Conservation (phyloP, 78 protist genomes). For the Cavenderia fasciculata region DNA sequence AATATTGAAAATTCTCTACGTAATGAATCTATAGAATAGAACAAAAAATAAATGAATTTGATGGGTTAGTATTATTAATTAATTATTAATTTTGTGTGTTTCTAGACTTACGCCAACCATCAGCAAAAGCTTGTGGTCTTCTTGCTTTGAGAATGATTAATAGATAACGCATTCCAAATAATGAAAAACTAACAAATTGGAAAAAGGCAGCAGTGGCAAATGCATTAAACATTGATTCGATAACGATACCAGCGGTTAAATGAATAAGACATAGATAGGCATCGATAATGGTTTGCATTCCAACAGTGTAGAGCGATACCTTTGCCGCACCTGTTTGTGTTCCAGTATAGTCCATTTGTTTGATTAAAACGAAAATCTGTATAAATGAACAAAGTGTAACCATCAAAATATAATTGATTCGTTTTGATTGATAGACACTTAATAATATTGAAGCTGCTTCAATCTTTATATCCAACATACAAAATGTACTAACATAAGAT, state of each 20-base stretch:
- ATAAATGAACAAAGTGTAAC: slow-evolving; percentile 43
- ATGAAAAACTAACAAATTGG: slow-evolving; percentile 81
- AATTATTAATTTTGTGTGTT: not conserved
- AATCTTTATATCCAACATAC: slow-evolving; percentile 1
- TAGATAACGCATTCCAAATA: slow-evolving; percentile 87
- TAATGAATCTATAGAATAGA: slow-evolving; percentile 18
- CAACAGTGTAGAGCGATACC: slow-evolving; percentile 75
- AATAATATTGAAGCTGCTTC: slow-evolving; percentile 2
- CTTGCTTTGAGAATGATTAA: slow-evolving; percentile 82
- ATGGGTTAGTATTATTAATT: not conserved
- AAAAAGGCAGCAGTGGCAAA: slow-evolving; percentile 87
- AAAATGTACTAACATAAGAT: not conserved
- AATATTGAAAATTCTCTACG: slow-evolving; percentile 82
- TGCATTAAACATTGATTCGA: slow-evolving; percentile 82
- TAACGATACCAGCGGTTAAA: slow-evolving; percentile 74
- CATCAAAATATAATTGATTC: slow-evolving; percentile 54
- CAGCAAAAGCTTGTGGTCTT: slow-evolving; percentile 75
- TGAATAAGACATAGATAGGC: slow-evolving; percentile 88
- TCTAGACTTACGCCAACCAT: slow-evolving; percentile 80
- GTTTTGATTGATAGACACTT: slow-evolving; percentile 2
- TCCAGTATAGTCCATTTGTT: slow-evolving; percentile 76
- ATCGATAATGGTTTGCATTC: slow-evolving; percentile 84
- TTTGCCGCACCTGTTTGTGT: slow-evolving; percentile 66
- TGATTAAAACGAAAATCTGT: slow-evolving; percentile 60
- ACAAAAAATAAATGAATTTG: not conserved